Evolutionary conservation across 1,284 basidiomycete species (phyloP).

Genomic region (Bondarzewia mesenterica): DNA sequence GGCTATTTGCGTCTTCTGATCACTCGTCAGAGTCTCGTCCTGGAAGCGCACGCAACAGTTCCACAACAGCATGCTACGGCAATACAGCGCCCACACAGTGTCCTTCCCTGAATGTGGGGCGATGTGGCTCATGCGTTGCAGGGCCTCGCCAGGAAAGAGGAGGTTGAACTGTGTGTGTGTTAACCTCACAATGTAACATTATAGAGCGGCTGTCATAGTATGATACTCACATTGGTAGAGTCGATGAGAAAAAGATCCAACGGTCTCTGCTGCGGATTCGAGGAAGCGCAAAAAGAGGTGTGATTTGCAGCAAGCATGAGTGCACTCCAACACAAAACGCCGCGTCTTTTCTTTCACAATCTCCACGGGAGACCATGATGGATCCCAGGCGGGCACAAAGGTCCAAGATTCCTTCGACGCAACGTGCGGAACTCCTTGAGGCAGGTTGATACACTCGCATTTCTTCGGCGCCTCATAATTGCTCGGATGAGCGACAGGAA

Average conservation of each 20-base stretch:
- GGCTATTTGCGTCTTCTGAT: conserved; percentile 50
- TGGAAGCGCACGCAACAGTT: conserved; percentile 52
- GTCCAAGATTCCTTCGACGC: conserved; percentile 27
- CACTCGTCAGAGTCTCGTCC: conserved; percentile 30
- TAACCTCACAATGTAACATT: conserved; percentile 16
- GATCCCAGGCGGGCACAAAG: conserved; percentile 53
- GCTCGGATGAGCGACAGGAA: conserved; percentile 28
- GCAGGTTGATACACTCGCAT: conserved; percentile 42
- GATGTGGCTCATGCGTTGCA: conserved; percentile 36
- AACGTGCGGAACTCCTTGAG: conserved; percentile 24
- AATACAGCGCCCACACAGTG: conserved; percentile 71
- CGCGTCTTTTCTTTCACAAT: conserved; percentile 60
- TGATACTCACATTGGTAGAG: conserved; percentile 47
- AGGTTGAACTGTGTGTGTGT: conserved; percentile 40
- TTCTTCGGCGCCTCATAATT: conserved; percentile 23
- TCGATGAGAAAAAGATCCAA: conserved; percentile 50
- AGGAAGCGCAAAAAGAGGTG: conserved; percentile 56
- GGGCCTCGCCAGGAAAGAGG: conserved; percentile 54
- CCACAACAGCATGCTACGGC: conserved; percentile 72
- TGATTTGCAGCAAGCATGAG: conserved; percentile 58
- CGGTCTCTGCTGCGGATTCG: conserved; percentile 39
- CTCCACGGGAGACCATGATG: conserved; percentile 42
- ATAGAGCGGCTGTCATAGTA: conserved; percentile 5
- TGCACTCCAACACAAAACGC: conserved; percentile 65
- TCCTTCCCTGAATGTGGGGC: conserved; percentile 53